A percentile compares a stretch with the other conserved stretches of the same genome.
These are phyloP conservation scores for Gardenia jasminoides DNA, from an alignment of 257 asterid species.

Conservation along the genomic window DNA sequence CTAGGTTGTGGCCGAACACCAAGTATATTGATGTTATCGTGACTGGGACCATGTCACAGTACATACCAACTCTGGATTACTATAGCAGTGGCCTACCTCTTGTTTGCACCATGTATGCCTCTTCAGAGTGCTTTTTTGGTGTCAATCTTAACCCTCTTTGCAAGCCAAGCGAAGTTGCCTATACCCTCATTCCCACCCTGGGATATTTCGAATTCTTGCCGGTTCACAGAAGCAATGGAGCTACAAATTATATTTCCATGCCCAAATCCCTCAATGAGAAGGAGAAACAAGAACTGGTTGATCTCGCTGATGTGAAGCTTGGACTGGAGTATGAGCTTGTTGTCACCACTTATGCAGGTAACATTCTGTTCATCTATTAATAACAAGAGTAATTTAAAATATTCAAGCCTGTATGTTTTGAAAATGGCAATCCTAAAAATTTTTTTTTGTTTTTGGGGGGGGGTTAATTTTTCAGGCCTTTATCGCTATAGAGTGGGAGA, in stretches of 20 bases:
- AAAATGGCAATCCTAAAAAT: not conserved
- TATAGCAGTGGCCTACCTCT: slow-evolving; percentile 83
- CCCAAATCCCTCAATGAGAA: slow-evolving; percentile 57
- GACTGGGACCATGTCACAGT: slow-evolving; percentile 95
- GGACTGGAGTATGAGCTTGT: slow-evolving; percentile 90
- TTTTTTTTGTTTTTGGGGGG: not conserved
- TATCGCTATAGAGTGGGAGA: slow-evolving; percentile 90
- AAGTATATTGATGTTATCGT: slow-evolving; percentile 86
- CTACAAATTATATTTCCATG: slow-evolving; percentile 30
- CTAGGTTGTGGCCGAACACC: slow-evolving; percentile 85
- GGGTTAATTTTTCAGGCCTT: slow-evolving; percentile 45
- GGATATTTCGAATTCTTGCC: slow-evolving; percentile 87
- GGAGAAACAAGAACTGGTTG: slow-evolving; percentile 65
- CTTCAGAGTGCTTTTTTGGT: slow-evolving; percentile 91
- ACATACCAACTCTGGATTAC: slow-evolving; percentile 78
- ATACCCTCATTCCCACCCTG: slow-evolving; percentile 83
- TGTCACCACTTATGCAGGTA: slow-evolving; percentile 93
- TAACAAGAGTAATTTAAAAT: too few species aligned
- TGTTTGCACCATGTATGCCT: slow-evolving; percentile 92
- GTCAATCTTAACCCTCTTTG: slow-evolving; percentile 83
- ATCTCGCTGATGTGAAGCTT: slow-evolving; percentile 65
- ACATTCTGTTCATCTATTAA: not conserved
- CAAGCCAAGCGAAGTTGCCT: slow-evolving; percentile 71
- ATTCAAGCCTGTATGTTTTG: too few species aligned
- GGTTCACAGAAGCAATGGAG: slow-evolving; percentile 42